Evolutionary conservation across 2,329 filamentous ascomycete genomes (phyloP), one percentile per base, ranked within the genome.

Genomic region (Coleophoma cylindrospora): DNA sequence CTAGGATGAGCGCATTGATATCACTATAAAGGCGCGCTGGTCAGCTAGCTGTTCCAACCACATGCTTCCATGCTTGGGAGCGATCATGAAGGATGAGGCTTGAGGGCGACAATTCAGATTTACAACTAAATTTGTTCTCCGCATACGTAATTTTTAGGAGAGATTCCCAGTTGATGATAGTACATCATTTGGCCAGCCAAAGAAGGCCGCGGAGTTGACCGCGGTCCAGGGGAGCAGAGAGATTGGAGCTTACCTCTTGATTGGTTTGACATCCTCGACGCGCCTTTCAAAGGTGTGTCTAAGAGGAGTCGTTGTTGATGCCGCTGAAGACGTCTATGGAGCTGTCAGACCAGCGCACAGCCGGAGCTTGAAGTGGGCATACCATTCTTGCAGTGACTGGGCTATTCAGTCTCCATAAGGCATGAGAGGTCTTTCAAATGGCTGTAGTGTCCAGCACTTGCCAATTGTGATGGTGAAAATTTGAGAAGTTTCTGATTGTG

Each of bases 141-240:
- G 89, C 94, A 99, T 80, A 72, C 61, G 59, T 69, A 73, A 75
- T 72, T 82, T 80, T 89, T 97, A 89, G 87, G 94, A 99, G 95
- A 99, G 94, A 99, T 99, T 99, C 94, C 94, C 94, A 99, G 96
- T 89, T 85, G 63, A 84, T 79, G 74, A 27, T 73, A 79, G 76
- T 89, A 95, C 91, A 95, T 95, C 77, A 83, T 75, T 62, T 74
- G 64, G 62, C 27, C 27, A 64, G 68, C 60, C 64, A 13, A 4
- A 15, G 38, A 10, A 12, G 15, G 38, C 15, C 17, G 17, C 38
- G 17, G 38, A 15, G 10, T 15, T 9, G 11, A 44, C 21, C 41
- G 22, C 8, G 41, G 12, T 13, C 14, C 2, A 48, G 40, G 36
- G 32, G 9, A 27, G 27, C 6, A 46, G 47, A 34, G 27, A 52